These are phyloP conservation scores for Limtongia smithiae DNA, from an alignment of 805 yeast species.

Conservation along the genomic window DNA sequence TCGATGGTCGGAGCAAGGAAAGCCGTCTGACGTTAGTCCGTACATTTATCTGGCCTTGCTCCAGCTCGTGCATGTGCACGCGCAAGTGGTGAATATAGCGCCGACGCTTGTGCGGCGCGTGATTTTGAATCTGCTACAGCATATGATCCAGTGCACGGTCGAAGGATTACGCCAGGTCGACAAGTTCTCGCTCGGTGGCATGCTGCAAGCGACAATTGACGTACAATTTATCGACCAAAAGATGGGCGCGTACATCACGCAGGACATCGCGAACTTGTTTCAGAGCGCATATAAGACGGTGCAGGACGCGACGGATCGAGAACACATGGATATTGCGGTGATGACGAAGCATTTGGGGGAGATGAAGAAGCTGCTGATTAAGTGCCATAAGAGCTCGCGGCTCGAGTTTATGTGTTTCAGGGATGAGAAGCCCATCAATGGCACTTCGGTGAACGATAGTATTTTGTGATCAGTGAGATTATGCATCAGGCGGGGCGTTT, in stretches of 20 bases:
- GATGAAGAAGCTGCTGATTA: conserved; percentile 21
- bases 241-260: conserved; percentile 18
- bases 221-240: conserved; percentile 45
- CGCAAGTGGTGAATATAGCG: conserved; percentile 49
- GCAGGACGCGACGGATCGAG: conserved; percentile 24
- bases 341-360: conserved; percentile 26
- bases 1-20: conserved; percentile 43
- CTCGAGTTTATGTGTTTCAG: conserved; percentile 25
- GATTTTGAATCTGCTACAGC: conserved; percentile 46
- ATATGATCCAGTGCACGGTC: conserved; percentile 40
- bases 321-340: conserved; percentile 12
- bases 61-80: conserved; percentile 50
- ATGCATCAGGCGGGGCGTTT: too few species aligned
- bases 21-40: conserved; percentile 42
- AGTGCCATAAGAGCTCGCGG: conserved; percentile 22
- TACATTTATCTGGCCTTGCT: conserved; percentile 51
- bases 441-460: too few species aligned
- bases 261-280: conserved; percentile 16
- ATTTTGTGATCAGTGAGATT: too few species aligned
- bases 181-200: conserved; percentile 46
- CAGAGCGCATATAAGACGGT: conserved; percentile 23
- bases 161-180: conserved; percentile 46
- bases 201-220: conserved; percentile 52
- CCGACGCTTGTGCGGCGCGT: conserved; percentile 46
- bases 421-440: conserved; percentile 15